A percentile compares a stretch with the other conserved stretches of the same genome.
Evolutionary conservation across 768 basidiomycete genomes (phyloP).

Genomic region (Leccinum longicurvipes): DNA sequence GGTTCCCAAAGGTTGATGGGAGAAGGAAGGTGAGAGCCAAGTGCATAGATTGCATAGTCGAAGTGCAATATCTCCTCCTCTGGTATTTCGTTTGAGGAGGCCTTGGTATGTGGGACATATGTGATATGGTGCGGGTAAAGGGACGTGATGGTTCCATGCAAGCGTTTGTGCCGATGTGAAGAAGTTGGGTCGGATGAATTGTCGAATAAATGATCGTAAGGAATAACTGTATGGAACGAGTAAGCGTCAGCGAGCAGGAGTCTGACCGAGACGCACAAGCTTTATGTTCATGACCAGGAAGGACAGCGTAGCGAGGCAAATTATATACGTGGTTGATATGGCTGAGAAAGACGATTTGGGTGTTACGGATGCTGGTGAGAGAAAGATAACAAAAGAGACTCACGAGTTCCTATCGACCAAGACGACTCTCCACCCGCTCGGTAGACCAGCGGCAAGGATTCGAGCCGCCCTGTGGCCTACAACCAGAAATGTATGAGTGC

Average conservation of each 20-base stretch:
- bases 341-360: slow-evolving; percentile 20
- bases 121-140: slow-evolving; percentile 39
- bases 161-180: slow-evolving; percentile 27
- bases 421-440: slow-evolving; percentile 51
- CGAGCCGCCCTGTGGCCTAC: slow-evolving; percentile 49
- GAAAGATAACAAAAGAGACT: slow-evolving; percentile 17
- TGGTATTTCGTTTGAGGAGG: background rate
- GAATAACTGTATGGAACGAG: slow-evolving; percentile 41
- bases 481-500: background rate
- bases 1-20: slow-evolving; percentile 55
- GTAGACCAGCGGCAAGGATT: slow-evolving; percentile 45
- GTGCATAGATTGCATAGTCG: slow-evolving; percentile 59
- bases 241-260: background rate
- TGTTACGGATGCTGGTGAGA: background rate
- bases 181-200: slow-evolving; percentile 14
- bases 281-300: slow-evolving; percentile 63
- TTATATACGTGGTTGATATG: slow-evolving; percentile 59
- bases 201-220: slow-evolving; percentile 47
- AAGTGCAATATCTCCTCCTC: slow-evolving; percentile 36
- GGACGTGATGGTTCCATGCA: slow-evolving; percentile 46
- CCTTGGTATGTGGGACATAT: slow-evolving; percentile 8
- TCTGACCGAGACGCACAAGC: slow-evolving; percentile 42
- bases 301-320: slow-evolving; percentile 53
- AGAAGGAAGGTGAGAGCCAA: slow-evolving; percentile 54
- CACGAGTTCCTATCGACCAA: slow-evolving; percentile 61